Evolutionary conservation across 2,329 filamentous ascomycete genomes (phyloP), one percentile per base, ranked within the genome.

Genomic region (Cladosporium sphaerospermum): DNA sequence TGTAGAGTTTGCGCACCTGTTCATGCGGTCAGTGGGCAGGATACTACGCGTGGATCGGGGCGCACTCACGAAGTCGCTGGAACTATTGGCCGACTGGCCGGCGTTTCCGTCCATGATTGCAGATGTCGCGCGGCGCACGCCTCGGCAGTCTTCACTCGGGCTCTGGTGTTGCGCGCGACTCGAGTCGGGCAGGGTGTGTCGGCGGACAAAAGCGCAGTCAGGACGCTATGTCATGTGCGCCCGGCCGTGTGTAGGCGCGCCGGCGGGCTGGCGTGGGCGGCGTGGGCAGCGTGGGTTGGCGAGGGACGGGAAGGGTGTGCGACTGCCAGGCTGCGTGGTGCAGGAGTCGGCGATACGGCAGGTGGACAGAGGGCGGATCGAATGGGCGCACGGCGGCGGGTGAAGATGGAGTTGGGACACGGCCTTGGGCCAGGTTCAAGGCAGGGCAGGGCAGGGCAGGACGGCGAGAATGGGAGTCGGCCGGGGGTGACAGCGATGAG

Each of bases 1-100:
- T 95, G 80, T 96, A 97, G 61, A 97, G 78, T 75, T 97, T 97
- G 78, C 92, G 90, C 75, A 97, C 91, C 91, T 96, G 63, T 62
- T 28, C 4, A 28, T 19, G 28, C 16, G 67, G 49, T 57, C 53
- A 59, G 48, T 43, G 16, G 14, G 42, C 51, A 13, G 13, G 7
- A 31, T 18, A 7, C 13, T 16, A 31, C 18, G 45, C 37, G 23
- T 43, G 51, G 56, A 56, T 61, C 44, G 40, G 49, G 36, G 31
- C 53, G 43, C 54, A 86, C 88, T 78, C 77, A 95, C 90, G 80
- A 96, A 96, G 76, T 96, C 90, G 79, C 90, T 95, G 58, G 90
- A 95, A 76, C 89, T 95, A 73, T 88, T 93, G 67, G 82, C 77
- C 64, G 74, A 72, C 61, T 68, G 68, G 56, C 69, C 68, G 67